These are phyloP conservation scores for Blattamonas nauphoetae DNA, from an alignment of 78 protist species.

Conservation along the genomic window DNA sequence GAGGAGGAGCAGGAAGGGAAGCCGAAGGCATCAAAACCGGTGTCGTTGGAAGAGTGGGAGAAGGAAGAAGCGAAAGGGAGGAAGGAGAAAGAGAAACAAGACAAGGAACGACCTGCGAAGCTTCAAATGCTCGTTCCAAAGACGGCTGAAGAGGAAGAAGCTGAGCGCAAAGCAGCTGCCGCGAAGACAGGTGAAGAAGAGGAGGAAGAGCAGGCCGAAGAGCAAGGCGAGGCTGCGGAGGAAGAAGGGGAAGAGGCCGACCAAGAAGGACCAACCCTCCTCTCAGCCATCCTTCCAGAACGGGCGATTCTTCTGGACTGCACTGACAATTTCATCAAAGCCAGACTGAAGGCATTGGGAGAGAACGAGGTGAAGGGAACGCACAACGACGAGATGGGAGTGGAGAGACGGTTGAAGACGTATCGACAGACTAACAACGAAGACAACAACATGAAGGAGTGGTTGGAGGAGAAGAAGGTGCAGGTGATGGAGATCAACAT, in stretches of 20 bases:
- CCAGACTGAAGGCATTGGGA: not conserved
- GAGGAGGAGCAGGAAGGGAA: not conserved
- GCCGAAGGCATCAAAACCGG: constrained; percentile 7
- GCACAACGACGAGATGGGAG: not conserved
- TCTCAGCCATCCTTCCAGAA: constrained; percentile 25
- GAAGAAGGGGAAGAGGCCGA: constrained; percentile 11
- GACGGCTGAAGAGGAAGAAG: not conserved
- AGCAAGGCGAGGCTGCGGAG: constrained; percentile 2
- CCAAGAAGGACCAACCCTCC: not conserved
- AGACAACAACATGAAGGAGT: not conserved
- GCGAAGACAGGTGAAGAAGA: not conserved
- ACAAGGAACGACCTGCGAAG: not conserved
- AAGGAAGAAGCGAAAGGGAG: not conserved
- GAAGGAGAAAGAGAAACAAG: not conserved
- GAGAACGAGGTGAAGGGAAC: not conserved
- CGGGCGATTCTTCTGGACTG: constrained; percentile 20
- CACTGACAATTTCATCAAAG: constrained; percentile 21
- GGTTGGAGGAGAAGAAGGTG: not conserved
- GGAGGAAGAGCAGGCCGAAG: not conserved
- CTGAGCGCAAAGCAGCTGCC: not conserved
- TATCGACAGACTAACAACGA: not conserved
- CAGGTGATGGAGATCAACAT: not conserved
- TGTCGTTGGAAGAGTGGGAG: not conserved
- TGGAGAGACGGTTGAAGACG: not conserved
- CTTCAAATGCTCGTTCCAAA: not conserved